Conservation (phyloP, 2,329 filamentous ascomycete genomes). For the Aspergillus fructus region DNA sequence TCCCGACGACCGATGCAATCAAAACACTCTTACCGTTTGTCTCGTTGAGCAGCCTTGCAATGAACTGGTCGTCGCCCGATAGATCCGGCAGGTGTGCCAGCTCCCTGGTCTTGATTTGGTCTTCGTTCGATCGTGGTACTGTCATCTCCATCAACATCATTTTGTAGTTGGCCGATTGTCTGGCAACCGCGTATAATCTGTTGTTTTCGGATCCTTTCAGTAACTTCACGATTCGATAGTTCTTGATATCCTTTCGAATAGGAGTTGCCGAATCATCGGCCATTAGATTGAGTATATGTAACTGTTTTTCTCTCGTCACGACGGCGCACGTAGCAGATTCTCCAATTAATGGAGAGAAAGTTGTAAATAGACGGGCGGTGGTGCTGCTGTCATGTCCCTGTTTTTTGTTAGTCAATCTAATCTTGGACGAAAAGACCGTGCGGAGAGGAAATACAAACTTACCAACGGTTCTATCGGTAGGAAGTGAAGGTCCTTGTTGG, state of each 20-base stretch:
- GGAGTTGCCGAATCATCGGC: neutral
- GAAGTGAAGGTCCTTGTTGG: neutral
- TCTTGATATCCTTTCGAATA: neutral
- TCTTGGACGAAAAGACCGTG: neutral
- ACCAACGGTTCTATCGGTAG: neutral
- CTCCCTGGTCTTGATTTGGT: neutral
- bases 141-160: neutral
- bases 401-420: neutral
- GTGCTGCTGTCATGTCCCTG: slow-evolving; percentile 1
- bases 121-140: neutral
- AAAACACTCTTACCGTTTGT: neutral
- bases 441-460: neutral
- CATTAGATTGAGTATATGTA: neutral
- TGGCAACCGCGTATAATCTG: neutral
- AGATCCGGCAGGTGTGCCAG: neutral
- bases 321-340: neutral
- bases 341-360: neutral
- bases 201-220: neutral
- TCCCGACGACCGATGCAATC: neutral
- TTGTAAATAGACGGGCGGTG: slow-evolving; percentile 1
- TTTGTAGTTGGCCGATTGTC: neutral
- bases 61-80: neutral
- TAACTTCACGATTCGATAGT: neutral
- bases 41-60: neutral
- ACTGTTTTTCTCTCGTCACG: neutral